A percentile compares a stretch with the other conserved stretches of the same genome.
phyloP scores from a whole-genome alignment of 345 rosid genomes.

The Noccaea caerulescens region DNA sequence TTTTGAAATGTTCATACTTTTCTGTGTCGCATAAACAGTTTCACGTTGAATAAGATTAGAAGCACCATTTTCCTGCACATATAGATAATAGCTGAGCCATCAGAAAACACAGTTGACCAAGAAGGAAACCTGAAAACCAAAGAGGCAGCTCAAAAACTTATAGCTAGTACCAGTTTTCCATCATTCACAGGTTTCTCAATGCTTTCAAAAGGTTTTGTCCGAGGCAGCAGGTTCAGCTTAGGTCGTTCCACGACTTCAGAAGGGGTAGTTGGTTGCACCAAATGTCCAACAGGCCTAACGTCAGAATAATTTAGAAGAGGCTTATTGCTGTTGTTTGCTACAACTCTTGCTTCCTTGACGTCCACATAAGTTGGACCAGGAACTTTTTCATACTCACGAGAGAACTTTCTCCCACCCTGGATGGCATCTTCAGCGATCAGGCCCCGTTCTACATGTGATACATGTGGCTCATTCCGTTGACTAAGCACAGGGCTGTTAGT shows the following conservation, averaged over 20 bases:
- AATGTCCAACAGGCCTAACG: conserved; percentile 47
- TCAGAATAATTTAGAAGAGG: conserved; percentile 48
- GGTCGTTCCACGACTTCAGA: conserved; percentile 63
- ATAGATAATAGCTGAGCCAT: conserved; percentile 2
- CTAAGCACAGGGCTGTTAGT: conserved; percentile 43
- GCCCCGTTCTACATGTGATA: conserved; percentile 47
- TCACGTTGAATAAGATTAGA: conserved; percentile 46
- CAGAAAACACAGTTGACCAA: conserved; percentile 26
- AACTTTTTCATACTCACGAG: conserved; percentile 48
- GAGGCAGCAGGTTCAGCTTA: conserved; percentile 69
- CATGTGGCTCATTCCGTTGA: conserved; percentile 43
- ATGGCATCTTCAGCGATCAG: conserved; percentile 46
- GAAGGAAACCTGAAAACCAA: conserved; percentile 19
- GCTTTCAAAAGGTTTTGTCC: conserved; percentile 64
- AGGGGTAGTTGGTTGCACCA: conserved; percentile 46
- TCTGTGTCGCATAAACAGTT: conserved; percentile 38
- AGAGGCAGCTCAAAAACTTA: conserved; percentile 12
- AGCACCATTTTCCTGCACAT: conserved; percentile 41
- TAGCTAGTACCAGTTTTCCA: conserved; percentile 50
- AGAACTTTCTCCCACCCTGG: conserved; percentile 50
- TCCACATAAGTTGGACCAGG: conserved; percentile 46
- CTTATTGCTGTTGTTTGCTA: conserved; percentile 38
- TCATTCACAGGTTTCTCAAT: conserved; percentile 48
- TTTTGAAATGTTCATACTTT: conserved; percentile 43
- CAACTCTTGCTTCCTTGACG: conserved; percentile 49